Base-by-base conservation (phyloP, 139 green algal species). In the Bryopsis sp. region DNA sequence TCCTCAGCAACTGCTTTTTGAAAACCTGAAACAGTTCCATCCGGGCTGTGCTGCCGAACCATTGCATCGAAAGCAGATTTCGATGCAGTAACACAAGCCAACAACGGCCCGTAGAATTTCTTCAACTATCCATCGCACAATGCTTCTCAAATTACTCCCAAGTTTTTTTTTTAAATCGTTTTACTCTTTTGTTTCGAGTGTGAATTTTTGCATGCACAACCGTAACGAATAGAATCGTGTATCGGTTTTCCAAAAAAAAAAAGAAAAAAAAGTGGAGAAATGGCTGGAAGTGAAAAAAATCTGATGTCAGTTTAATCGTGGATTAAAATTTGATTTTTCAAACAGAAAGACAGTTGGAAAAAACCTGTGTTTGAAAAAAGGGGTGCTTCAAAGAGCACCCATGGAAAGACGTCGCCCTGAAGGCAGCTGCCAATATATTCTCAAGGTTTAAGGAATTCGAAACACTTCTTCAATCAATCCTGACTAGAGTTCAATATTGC, bases 81-180 rank as follows among this genome's bases (percentile, higher is more conserved):
- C 1, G 84, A 89, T 28, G 90, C 85, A 4, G 85, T 87, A 37
- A 95, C 84, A 47, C 80, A 88, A 0, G 90, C 85, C 63, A 96
- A 78, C 71, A 94, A 75, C 0, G 89, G 88, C 2, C 89, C 89
- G 63, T 93, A 94, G 19, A 95, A 82, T 1, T 83, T 46, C 47
- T 67, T 61, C 2, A 89, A 72, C 81, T 87, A 72, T 32, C 24
- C 48, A 22, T 26, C 5, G 48, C 8, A 61, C 19, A 5, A 11
- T 35, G 50, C 31, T 62, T 31, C 36, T 33, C 15, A 26, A 24
- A 57, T 57, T 22, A 26, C 22, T 22, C 22, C 47, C 47, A 24
- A 22, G 22, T 26, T 57, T 57, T 22, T 57, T n/a, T n/a, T n/a
- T n/a, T n/a, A n/a, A n/a, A n/a, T n/a, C n/a, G n/a, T n/a, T n/a